Evolutionary conservation across 1,139 yeast genomes (phyloP), one percentile per base, ranked within the genome.

Genomic region (Geotrichum histeridarum): DNA sequence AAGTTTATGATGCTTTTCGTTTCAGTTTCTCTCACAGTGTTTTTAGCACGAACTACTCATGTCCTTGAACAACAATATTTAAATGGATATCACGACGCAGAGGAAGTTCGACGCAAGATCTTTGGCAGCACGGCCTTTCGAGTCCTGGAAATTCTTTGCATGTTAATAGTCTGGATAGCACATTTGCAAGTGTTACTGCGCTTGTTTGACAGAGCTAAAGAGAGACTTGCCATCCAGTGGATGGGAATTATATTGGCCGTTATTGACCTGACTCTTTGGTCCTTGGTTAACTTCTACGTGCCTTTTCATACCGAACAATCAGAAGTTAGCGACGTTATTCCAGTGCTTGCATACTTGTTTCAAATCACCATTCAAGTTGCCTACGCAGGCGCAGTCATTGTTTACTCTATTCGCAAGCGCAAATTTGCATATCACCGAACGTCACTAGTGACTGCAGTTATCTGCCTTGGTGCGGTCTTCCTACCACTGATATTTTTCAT

Each of bases 101-200:
- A 84, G 0, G 78, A 71, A 45, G 67, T 87, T 33, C 67, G 84
- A 30, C 71, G 73, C 42, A 67, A 70, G 12, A 69, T 86, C n/a
- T 75, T 81, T 59, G 63, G 64, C 1, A 77, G 79, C 41, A 61
- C 73, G 6, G 76, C 79, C 18, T 77, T 86, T 60, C 78, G 80
- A 54, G 74, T 82, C 8, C 71, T 86, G n/a, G 89, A 84, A 61
- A 73, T 86, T 42, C 65, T 88, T 0, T 79, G 82, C 32, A 82
- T 82, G 17, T 68, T 85, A 2, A 65, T 86, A 1, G 73, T 86
- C 14, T 89, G 86, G 71, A 71, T 87, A 39, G 84, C 89, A 52
- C 95, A 89, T 65, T 86, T 87, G 0, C 91, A 86, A 64, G 83
- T 87, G 32, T 77, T 86, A 8, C 81, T 84, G 78, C 72, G 95